phyloP scores from a whole-genome alignment of 495 filamentous ascomycete species.

The Penicillium crystallinum region DNA sequence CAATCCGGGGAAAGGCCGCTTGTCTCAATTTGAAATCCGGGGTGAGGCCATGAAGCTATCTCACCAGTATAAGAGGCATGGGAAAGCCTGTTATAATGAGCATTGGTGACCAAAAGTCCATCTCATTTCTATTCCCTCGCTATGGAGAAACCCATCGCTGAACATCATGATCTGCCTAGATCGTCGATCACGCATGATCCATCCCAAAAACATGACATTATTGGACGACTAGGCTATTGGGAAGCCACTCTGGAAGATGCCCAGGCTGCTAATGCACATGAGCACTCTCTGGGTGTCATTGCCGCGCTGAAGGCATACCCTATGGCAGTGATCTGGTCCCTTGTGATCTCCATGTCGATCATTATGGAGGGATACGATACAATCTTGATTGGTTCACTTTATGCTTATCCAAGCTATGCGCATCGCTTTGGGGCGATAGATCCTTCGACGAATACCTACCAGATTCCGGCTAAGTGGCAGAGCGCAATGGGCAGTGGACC shows the following conservation, averaged over 20 bases:
- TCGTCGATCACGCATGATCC: neutral
- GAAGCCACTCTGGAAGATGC: neutral
- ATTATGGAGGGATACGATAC: slow-evolving; percentile 50
- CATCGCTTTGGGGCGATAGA: slow-evolving; percentile 52
- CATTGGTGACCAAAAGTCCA: too few species aligned
- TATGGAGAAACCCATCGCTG: neutral
- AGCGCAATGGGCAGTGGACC: slow-evolving; percentile 57
- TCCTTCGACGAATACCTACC: slow-evolving; percentile 37
- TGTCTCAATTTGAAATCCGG: neutral
- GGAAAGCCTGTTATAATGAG: too few species aligned
- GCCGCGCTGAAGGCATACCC: slow-evolving; percentile 23
- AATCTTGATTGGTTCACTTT: slow-evolving; percentile 34
- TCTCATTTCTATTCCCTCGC: too few species aligned
- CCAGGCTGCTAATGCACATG: neutral
- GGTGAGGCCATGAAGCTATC: neutral
- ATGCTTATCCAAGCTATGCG: slow-evolving; percentile 45
- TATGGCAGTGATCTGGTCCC: slow-evolving; percentile 42
- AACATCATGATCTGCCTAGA: neutral
- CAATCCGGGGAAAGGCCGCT: neutral
- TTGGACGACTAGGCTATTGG: neutral
- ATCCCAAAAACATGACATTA: neutral
- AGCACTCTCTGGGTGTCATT: neutral
- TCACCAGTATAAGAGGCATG: neutral
- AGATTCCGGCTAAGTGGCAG: slow-evolving; percentile 62
- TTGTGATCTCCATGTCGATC: slow-evolving; percentile 39